These are phyloP conservation scores for Camellia japonica DNA, from an alignment of 148 eudicot species.

Conservation along the genomic window DNA sequence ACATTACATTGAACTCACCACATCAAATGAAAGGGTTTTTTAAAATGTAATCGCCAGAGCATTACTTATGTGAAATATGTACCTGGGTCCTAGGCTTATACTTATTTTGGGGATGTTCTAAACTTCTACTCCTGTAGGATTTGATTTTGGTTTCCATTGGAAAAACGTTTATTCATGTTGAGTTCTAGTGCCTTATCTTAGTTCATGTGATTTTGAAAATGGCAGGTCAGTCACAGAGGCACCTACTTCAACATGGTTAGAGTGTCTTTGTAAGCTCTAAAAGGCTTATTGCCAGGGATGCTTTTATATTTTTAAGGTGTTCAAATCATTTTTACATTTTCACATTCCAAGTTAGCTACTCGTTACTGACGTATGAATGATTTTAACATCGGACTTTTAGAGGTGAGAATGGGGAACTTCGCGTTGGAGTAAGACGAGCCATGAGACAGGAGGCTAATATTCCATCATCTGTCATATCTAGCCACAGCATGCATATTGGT, in stretches of 20 bases:
- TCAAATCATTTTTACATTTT: background rate
- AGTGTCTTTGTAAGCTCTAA: constrained; percentile 99
- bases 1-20: too few species aligned
- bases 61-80: background rate
- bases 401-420: constrained; percentile 95
- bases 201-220: constrained; percentile 5
- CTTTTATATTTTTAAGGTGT: constrained; percentile 95
- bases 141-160: background rate
- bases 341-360: background rate
- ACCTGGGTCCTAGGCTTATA: background rate
- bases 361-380: background rate
- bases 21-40: too few species aligned
- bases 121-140: background rate
- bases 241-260: constrained; percentile 99
- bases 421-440: constrained; percentile 97
- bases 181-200: background rate
- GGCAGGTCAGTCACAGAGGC: constrained; percentile 96
- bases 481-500: constrained; percentile 99
- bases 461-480: constrained; percentile 95
- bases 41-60: too few species aligned
- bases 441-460: constrained; percentile 80
- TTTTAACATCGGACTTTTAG: constrained; percentile 28
- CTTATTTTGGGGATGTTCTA: background rate
- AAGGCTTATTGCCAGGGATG: constrained; percentile 98
- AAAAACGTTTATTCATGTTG: background rate